Conservation (phyloP, 1,284 basidiomycete species). For the Athelia psychrophila region DNA sequence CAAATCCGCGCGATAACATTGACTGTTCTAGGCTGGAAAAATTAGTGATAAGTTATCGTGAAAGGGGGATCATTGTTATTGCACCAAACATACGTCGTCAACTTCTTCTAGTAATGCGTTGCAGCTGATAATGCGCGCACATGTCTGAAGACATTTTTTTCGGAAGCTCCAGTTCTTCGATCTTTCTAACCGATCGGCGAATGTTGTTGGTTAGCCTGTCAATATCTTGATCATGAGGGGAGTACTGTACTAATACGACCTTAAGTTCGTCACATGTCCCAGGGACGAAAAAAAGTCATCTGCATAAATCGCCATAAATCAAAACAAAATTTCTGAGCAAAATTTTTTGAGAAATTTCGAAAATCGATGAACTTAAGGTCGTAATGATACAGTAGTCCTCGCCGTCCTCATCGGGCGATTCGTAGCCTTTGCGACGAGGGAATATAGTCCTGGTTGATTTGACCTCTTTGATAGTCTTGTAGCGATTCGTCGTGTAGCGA, state of each 20-base stretch:
- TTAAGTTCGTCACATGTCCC: too few species aligned
- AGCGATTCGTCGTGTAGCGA: constrained; percentile 10
- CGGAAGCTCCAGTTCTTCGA: constrained; percentile 6
- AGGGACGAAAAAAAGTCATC: too few species aligned
- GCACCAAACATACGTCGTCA: constrained; percentile 2
- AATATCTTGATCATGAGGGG: constrained; percentile 2
- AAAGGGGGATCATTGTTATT: background rate
- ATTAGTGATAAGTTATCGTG: background rate
- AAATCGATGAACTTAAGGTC: too few species aligned
- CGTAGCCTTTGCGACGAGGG: background rate
- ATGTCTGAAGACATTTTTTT: constrained; percentile 9
- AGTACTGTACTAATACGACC: too few species aligned
- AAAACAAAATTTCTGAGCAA: too few species aligned
- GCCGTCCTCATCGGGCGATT: background rate
- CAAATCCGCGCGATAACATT: constrained; percentile 8
- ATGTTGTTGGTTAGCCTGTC: constrained; percentile 2
- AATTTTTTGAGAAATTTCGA: too few species aligned
- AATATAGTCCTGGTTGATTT: background rate
- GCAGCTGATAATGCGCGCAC: constrained; percentile 5
- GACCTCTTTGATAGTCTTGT: background rate
- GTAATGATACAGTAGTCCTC: background rate
- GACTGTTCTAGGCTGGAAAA: constrained; percentile 10
- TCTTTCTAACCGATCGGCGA: constrained; percentile 1
- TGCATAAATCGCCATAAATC: too few species aligned
- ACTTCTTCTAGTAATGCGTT: constrained; percentile 1